A percentile compares a stretch with the other conserved stretches of the same genome.
phyloP scores from a whole-genome alignment of 495 filamentous ascomycete species.

The Hyaloscypha variabilis region DNA sequence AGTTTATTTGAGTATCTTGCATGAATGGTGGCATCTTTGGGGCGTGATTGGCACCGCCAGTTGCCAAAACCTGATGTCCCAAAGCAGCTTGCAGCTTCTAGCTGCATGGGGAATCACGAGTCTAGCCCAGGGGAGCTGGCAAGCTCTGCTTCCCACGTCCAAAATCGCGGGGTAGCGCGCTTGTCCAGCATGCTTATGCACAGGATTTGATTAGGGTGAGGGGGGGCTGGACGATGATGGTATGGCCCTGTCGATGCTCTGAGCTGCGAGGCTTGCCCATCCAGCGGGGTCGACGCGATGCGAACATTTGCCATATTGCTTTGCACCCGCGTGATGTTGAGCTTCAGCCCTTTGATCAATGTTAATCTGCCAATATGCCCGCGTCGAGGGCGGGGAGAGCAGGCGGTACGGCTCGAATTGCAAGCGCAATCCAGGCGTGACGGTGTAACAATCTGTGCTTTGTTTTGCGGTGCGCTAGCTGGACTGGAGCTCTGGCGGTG shows the following conservation, averaged over 20 bases:
- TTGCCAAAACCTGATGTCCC: slow-evolving; percentile 4
- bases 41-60: background rate
- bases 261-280: background rate
- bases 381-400: background rate
- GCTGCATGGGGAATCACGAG: slow-evolving; percentile 6
- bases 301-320: background rate
- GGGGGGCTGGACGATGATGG: background rate
- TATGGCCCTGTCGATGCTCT: background rate
- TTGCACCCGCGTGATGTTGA: background rate
- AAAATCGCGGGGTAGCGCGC: slow-evolving; percentile 9
- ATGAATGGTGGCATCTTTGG: background rate
- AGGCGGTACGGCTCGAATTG: background rate
- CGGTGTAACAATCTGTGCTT: no score
- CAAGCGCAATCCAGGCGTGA: background rate
- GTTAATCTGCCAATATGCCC: background rate
- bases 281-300: background rate
- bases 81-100: slow-evolving; percentile 2
- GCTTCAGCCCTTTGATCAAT: background rate
- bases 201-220: background rate
- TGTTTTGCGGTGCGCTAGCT: no score
- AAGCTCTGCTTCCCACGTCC: background rate
- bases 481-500: no score
- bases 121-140: background rate
- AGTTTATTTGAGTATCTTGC: slow-evolving; percentile 4
- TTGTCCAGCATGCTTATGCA: background rate